phyloP scores from a whole-genome alignment of 306 rosid genomes.

The Vigna hirtella region DNA sequence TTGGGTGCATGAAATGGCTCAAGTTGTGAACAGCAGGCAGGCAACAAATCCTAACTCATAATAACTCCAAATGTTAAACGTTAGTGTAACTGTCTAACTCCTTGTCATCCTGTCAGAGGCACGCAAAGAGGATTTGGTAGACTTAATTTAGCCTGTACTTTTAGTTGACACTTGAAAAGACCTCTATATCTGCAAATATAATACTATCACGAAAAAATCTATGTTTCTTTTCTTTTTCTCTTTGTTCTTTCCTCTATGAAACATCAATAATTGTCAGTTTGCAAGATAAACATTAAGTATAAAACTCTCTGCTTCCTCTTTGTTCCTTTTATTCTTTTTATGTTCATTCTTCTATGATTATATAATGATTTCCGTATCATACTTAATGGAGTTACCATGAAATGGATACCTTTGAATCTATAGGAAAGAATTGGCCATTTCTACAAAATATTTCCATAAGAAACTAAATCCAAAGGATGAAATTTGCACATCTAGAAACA shows the following conservation, averaged over 20 bases:
- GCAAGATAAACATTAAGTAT: slow-evolving; percentile 23
- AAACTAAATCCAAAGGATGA: slow-evolving; percentile 26
- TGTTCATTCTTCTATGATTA: not conserved
- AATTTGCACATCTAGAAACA: slow-evolving; percentile 27
- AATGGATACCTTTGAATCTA: slow-evolving; percentile 14
- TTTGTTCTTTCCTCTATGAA: slow-evolving; percentile 5
- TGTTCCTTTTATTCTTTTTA: not conserved
- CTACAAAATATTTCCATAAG: slow-evolving; percentile 15
- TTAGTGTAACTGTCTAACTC: not conserved
- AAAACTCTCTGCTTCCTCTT: not conserved
- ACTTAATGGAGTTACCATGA: not conserved
- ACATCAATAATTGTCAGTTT: slow-evolving; percentile 25
- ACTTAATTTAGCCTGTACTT: not conserved
- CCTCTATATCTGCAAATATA: slow-evolving; percentile 6
- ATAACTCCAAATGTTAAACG: slow-evolving; percentile 7
- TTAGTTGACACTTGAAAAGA: slow-evolving; percentile 2
- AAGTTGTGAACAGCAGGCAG: slow-evolving; percentile 16
- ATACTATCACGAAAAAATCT: slow-evolving; percentile 12
- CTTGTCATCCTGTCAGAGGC: slow-evolving; percentile 20
- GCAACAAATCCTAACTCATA: slow-evolving; percentile 15
- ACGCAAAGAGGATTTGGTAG: slow-evolving; percentile 6
- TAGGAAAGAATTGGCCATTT: slow-evolving; percentile 6
- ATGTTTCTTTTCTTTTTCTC: not conserved
- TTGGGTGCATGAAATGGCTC: slow-evolving; percentile 4
- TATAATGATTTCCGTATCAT: slow-evolving; percentile 4